Evolutionary conservation across 495 filamentous ascomycete species (phyloP), one percentile per base, ranked within the genome.

Genomic region (Xylaria scruposa): DNA sequence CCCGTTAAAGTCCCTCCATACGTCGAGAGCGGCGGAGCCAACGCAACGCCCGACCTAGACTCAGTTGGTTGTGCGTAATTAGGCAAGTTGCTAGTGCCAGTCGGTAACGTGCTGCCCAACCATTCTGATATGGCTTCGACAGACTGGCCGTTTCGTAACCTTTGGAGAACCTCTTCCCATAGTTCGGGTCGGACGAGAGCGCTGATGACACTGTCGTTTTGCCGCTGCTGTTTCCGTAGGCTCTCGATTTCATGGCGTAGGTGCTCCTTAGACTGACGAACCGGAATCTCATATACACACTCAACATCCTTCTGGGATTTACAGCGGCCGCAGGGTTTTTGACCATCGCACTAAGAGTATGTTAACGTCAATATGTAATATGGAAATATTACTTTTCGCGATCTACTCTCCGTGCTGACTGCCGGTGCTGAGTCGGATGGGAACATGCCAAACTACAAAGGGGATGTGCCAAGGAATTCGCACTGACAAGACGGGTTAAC

Each of bases 221-320:
- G 80, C 36, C 80, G 81, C 67, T 86, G 83, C 38, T 85, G 81
- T 10, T 74, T 81, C 31, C 83, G 81, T n/a, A 89, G 79, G 10
- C 77, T 74, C 33, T 88, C 86, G 70, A 88, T 85, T 62, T 88
- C 86, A 74, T 79, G 70, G 38, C 87, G 83, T 24, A 89, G 76
- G n/a, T 80, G 80, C 51, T 88, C 87, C 66, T 89, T 89, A 15
- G 84, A 86, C 60, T 87, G 86, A 54, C 86, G 82, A 4, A 88
- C 84, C 0, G 86, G 86, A 0, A 86, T 72, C 62, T 89, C 85
- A 78, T 89, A 89, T 46, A 84, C 66, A 53, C 87, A 89, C 42
- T 87, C 82, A 40, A 82, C 76, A 51, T 83, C 81, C 54, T 84
- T 84, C 42, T 87, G 85, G 0, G 76, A 54, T 56, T 78, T 81